Percentiles rank a stretch among this genome's conserved stretches.
These are phyloP conservation scores for Talaromyces marneffei DNA, from an alignment of 2,329 filamentous ascomycete genomes.

Conservation along the genomic window DNA sequence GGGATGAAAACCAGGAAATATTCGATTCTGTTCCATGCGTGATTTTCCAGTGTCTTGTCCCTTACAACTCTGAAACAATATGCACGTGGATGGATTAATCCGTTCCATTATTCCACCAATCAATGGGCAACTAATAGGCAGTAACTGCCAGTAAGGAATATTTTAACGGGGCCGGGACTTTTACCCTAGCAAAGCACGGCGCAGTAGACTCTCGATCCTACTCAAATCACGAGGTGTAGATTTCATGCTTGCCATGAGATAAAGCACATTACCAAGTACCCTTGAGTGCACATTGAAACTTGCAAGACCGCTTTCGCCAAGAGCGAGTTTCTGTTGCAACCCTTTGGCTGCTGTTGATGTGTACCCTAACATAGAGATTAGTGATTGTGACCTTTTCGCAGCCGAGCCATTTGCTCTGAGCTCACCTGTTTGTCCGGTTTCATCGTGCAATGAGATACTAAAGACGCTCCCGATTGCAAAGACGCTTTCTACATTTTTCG, in stretches of 20 bases:
- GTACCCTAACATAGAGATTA: constrained; percentile 41
- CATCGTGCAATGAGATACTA: constrained; percentile 55
- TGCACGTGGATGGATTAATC: too few species aligned
- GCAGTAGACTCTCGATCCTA: constrained; percentile 33
- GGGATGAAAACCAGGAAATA: too few species aligned
- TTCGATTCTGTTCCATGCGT: too few species aligned
- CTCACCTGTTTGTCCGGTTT: constrained; percentile 40
- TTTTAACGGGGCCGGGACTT: not conserved
- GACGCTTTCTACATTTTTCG: constrained; percentile 54
- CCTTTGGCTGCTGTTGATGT: constrained; percentile 51
- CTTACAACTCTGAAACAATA: too few species aligned
- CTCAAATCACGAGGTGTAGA: constrained; percentile 39
- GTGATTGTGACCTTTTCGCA: constrained; percentile 1
- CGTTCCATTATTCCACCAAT: not conserved
- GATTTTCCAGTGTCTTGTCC: too few species aligned
- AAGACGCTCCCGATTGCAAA: constrained; percentile 72
- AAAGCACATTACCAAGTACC: constrained; percentile 57
- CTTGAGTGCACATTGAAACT: constrained; percentile 50
- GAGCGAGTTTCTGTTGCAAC: constrained; percentile 47
- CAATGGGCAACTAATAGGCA: not conserved
- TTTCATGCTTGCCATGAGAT: constrained; percentile 55
- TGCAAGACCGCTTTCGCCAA: constrained; percentile 24
- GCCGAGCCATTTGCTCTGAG: constrained; percentile 1
- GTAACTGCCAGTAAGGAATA: not conserved
- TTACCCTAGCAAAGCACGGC: not conserved